A percentile compares a stretch with the other conserved stretches of the same genome.
These are phyloP conservation scores for Penicillium hordei DNA, from an alignment of 2,329 filamentous ascomycete genomes.

Conservation along the genomic window DNA sequence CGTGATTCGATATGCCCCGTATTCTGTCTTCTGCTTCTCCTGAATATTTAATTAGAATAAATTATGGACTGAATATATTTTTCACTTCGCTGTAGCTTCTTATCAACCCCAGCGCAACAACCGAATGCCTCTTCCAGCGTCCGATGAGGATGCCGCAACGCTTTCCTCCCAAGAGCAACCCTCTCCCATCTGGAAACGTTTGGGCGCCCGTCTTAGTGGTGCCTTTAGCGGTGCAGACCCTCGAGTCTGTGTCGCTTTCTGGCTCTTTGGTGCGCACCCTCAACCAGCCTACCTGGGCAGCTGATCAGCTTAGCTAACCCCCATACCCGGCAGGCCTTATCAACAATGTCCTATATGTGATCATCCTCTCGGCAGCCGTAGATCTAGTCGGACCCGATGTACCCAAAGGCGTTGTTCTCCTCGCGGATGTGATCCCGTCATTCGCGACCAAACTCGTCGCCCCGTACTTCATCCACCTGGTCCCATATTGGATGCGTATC, in stretches of 20 bases:
- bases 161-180: slow-evolving; percentile 49
- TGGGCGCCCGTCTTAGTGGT: slow-evolving; percentile 63
- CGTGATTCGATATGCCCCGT: not conserved
- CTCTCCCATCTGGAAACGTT: slow-evolving; percentile 72
- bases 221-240: slow-evolving; percentile 68
- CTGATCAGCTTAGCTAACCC: slow-evolving; percentile 1
- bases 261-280: slow-evolving; percentile 74
- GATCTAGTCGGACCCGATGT: slow-evolving; percentile 85
- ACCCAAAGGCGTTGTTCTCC: slow-evolving; percentile 88
- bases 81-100: slow-evolving; percentile 2
- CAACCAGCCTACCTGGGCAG: slow-evolving; percentile 15
- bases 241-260: slow-evolving; percentile 77
- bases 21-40: not conserved
- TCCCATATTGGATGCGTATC: slow-evolving; percentile 77
- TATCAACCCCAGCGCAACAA: slow-evolving; percentile 10
- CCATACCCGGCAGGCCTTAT: slow-evolving; percentile 66
- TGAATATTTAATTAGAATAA: not conserved
- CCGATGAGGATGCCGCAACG: slow-evolving; percentile 29
- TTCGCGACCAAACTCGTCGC: slow-evolving; percentile 85
- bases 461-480: slow-evolving; percentile 87
- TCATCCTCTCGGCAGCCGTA: slow-evolving; percentile 91
- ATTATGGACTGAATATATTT: not conserved
- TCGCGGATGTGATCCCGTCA: slow-evolving; percentile 87
- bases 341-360: slow-evolving; percentile 97
- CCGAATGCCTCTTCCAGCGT: slow-evolving; percentile 27